Conservation (phyloP, 805 yeast species). For the Diddensiella transvaalensis region DNA sequence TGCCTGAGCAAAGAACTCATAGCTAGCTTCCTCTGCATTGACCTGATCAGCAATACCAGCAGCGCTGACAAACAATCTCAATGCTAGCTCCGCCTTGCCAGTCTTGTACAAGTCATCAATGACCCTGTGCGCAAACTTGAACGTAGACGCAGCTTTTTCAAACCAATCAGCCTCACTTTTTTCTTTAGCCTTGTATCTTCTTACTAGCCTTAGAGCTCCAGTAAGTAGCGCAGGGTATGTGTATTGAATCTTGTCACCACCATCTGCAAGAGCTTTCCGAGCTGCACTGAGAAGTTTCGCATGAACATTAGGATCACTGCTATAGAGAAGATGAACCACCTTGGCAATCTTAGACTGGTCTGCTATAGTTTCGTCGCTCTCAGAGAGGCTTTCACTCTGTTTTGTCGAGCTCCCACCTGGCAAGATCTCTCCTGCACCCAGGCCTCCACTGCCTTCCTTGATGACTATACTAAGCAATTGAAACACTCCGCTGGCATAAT, state of each 20-base stretch:
- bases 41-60: constrained; percentile 81
- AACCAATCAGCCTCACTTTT: constrained; percentile 24
- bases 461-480: constrained; percentile 56
- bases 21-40: constrained; percentile 64
- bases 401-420: constrained; percentile 25
- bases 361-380: constrained; percentile 26
- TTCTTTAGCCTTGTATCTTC: constrained; percentile 38
- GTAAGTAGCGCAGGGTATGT: constrained; percentile 77
- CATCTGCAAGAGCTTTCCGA: constrained; percentile 49
- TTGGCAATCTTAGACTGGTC: constrained; percentile 49
- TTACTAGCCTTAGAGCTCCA: constrained; percentile 55
- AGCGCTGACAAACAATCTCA: constrained; percentile 51
- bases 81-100: constrained; percentile 38
- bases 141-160: constrained; percentile 44
- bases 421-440: constrained; percentile 11
- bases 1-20: constrained; percentile 86
- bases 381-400: constrained; percentile 12
- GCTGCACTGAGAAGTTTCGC: constrained; percentile 45
- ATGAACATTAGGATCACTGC: constrained; percentile 45
- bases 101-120: constrained; percentile 56
- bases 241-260: constrained; percentile 51
- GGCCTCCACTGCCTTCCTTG: constrained; percentile 31
- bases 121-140: constrained; percentile 68
- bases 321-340: constrained; percentile 59
- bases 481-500: constrained; percentile 58